These are phyloP conservation scores for Ceratocystis cacaofunesta DNA, from an alignment of 2,329 filamentous ascomycete species.

Conservation along the genomic window DNA sequence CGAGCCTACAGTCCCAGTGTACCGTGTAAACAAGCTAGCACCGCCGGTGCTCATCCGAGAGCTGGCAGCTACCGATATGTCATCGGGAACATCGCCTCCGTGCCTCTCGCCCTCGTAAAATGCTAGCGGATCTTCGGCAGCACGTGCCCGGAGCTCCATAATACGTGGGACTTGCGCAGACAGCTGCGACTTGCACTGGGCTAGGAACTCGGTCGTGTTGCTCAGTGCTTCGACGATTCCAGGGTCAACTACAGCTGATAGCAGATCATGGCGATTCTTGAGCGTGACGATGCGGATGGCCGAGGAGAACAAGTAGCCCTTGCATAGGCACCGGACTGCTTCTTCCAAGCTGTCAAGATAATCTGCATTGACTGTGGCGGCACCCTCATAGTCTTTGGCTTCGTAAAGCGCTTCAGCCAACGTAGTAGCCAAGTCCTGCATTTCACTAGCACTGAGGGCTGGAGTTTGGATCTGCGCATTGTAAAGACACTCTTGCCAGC, in stretches of 20 bases:
- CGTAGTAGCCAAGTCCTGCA: slow-evolving; percentile 52
- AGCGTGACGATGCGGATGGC: slow-evolving; percentile 65
- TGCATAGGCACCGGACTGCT: slow-evolving; percentile 67
- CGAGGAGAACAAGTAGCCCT: slow-evolving; percentile 73
- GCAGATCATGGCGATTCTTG: slow-evolving; percentile 43
- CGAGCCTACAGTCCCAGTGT: slow-evolving; percentile 63
- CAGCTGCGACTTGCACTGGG: slow-evolving; percentile 81
- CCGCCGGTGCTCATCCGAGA: slow-evolving; percentile 61
- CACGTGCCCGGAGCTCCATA: slow-evolving; percentile 64
- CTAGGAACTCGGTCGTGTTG: slow-evolving; percentile 74
- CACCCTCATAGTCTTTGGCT: slow-evolving; percentile 66
- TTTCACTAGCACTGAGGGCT: slow-evolving; percentile 42
- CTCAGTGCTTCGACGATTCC: slow-evolving; percentile 70
- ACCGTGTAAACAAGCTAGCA: slow-evolving; percentile 83
- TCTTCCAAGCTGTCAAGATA: slow-evolving; percentile 58
- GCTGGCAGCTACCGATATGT: slow-evolving; percentile 72
- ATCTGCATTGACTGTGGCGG: slow-evolving; percentile 66
- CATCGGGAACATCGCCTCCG: slow-evolving; percentile 67
- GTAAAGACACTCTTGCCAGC: slow-evolving; percentile 85
- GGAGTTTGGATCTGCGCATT: slow-evolving; percentile 53
- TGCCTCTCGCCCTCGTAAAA: slow-evolving; percentile 71
- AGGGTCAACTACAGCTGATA: slow-evolving; percentile 55
- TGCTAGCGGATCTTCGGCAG: slow-evolving; percentile 67
- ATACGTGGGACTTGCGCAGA: slow-evolving; percentile 75
- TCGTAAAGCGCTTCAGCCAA: slow-evolving; percentile 71